A percentile compares a stretch with the other conserved stretches of the same genome.
Evolutionary conservation across 306 rosid genomes (phyloP).

Genomic region (Trichosanthes truncata): DNA sequence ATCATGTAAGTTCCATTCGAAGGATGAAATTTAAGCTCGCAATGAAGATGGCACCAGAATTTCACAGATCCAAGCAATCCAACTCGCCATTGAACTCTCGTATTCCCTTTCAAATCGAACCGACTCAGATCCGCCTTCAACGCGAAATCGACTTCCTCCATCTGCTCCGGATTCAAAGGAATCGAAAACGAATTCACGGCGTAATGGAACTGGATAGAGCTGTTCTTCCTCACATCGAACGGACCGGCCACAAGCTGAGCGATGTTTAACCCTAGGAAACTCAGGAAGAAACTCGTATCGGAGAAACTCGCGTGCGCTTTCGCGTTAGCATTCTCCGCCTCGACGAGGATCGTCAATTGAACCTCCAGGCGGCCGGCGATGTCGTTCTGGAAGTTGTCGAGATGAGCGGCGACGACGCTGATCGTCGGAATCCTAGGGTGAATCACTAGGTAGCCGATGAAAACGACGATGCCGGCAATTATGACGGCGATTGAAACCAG

Average conservation of each 20-base stretch:
- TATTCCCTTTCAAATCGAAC: slow-evolving; percentile 45
- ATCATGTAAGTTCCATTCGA: slow-evolving; percentile 41
- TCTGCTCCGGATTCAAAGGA: slow-evolving; percentile 39
- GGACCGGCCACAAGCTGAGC: slow-evolving; percentile 35
- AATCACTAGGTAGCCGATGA: slow-evolving; percentile 45
- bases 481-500: slow-evolving; percentile 42
- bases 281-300: slow-evolving; percentile 30
- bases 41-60: slow-evolving; percentile 41
- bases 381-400: slow-evolving; percentile 29
- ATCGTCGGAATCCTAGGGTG: slow-evolving; percentile 72
- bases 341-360: slow-evolving; percentile 26
- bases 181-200: slow-evolving; percentile 31
- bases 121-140: slow-evolving; percentile 35
- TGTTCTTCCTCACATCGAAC: slow-evolving; percentile 44
- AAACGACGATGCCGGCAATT: slow-evolving; percentile 37
- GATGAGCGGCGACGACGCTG: slow-evolving; percentile 33
- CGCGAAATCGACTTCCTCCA: slow-evolving; percentile 31
- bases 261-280: slow-evolving; percentile 35
- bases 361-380: slow-evolving; percentile 43
- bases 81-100: slow-evolving; percentile 51
- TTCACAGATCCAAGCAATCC: slow-evolving; percentile 52
- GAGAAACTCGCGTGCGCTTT: slow-evolving; percentile 67
- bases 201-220: slow-evolving; percentile 23
- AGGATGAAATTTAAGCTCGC: slow-evolving; percentile 52
- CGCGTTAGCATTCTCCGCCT: slow-evolving; percentile 60